Base-by-base conservation (phyloP, 1,284 basidiomycete species). In the Marasmius sp. region DNA sequence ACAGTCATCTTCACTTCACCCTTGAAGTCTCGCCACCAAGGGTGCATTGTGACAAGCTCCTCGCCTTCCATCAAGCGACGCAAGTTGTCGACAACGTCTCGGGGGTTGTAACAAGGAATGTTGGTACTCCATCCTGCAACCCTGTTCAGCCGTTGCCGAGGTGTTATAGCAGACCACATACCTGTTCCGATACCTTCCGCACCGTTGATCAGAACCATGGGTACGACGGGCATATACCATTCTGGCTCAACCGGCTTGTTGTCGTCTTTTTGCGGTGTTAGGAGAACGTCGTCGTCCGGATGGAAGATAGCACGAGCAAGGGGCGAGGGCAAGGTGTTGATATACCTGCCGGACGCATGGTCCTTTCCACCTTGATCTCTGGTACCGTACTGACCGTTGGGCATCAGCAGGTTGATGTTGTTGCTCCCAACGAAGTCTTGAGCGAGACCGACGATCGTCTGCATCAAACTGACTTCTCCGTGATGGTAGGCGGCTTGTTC, bases 161-260 rank as follows among this genome's bases (percentile, higher is more conserved):
- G 48, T 54, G 3, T 12, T 57, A 3, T 20, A 27, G 11, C 55
- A 6, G 20, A 57, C 20, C 3, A 70, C 83, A 70, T 63, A 89
- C 93, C 95, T 57, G 97, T 99, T 59, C 97, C 97, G 70, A 99
- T 99, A 80, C 97, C 97, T 69, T 98, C 96, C 14, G 93, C 89
- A 14, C 97, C 97, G 70, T 99, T 99, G 72, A 99, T 78, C 50
- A 99, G 82, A 0, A 98, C 83, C 75, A 97, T 82, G 0, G 97
- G 97, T 0, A 98, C 71, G 20, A 95, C 79, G 16, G 97, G 97
- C 75, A 98, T 84, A 74, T 97, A 99, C 80, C 89, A 98, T 70
- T 96, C 94, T 0, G 97, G 97, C 75, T 99, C 97, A 67, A 99
- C 95, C 60, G 80, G 74, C 63, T 86, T 81, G 34, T 94, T 94